These are phyloP conservation scores for Citrus maxima DNA, from an alignment of 345 rosid genomes.

Conservation along the genomic window DNA sequence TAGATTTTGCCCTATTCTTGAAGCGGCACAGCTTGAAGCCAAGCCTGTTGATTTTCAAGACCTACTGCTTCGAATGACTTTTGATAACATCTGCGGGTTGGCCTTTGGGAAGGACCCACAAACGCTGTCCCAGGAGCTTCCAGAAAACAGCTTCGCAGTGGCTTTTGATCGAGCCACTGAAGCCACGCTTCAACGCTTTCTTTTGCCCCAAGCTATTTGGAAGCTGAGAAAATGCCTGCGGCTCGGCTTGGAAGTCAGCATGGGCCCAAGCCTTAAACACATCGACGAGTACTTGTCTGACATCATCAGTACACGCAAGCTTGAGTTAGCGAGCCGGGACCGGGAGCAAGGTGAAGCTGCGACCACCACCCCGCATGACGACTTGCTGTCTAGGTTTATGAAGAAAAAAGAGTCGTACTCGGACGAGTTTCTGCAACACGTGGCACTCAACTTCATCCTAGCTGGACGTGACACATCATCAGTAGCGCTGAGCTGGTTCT, in stretches of 20 bases:
- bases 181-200: slow-evolving; percentile 64
- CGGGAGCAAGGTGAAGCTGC: slow-evolving; percentile 25
- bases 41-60: slow-evolving; percentile 70
- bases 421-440: slow-evolving; percentile 57
- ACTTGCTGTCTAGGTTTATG: slow-evolving; percentile 69
- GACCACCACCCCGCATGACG: slow-evolving; percentile 39
- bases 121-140: slow-evolving; percentile 51
- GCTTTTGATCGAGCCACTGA: slow-evolving; percentile 81
- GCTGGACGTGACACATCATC: slow-evolving; percentile 90
- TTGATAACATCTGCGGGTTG: slow-evolving; percentile 81
- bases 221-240: slow-evolving; percentile 57
- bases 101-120: slow-evolving; percentile 72
- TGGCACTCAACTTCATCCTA: slow-evolving; percentile 71
- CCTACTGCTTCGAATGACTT: slow-evolving; percentile 63
- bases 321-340: slow-evolving; percentile 38
- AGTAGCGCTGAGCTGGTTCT: slow-evolving; percentile 76
- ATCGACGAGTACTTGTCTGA: slow-evolving; percentile 54
- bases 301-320: slow-evolving; percentile 57
- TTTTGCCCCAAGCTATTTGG: slow-evolving; percentile 64
- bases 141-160: slow-evolving; percentile 53
- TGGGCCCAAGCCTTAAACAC: slow-evolving; percentile 55
- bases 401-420: slow-evolving; percentile 67
- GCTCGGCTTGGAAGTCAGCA: slow-evolving; percentile 58
- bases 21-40: slow-evolving; percentile 37
- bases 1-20: slow-evolving; percentile 62